Conservation (phyloP, 352 stramenopile genomes). For the Aphanomyces cochlioides region DNA sequence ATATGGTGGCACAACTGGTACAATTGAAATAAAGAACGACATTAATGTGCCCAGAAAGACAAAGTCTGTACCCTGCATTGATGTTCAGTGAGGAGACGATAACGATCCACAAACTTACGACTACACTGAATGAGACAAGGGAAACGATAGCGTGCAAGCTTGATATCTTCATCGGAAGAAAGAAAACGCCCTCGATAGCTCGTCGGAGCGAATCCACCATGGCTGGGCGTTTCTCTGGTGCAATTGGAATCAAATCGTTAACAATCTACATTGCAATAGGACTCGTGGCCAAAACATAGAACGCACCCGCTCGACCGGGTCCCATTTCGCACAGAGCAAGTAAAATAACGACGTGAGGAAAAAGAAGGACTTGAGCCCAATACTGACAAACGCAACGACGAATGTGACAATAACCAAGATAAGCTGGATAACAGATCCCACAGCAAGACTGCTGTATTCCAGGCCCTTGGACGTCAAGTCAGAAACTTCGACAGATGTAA, state of each 20-base stretch:
- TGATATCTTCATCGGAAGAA: slow-evolving; percentile 84
- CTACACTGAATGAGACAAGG: slow-evolving; percentile 78
- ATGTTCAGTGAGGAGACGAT: not conserved
- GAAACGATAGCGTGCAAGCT: slow-evolving; percentile 86
- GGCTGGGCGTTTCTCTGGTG: slow-evolving; percentile 63
- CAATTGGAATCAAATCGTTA: slow-evolving; percentile 68
- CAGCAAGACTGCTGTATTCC: slow-evolving; percentile 76
- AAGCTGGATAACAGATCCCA: slow-evolving; percentile 77
- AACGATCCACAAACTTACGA: slow-evolving; percentile 45
- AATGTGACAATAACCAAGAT: slow-evolving; percentile 72
- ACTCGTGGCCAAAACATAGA: too few relatives aligned
- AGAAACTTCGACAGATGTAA: slow-evolving; percentile 79
- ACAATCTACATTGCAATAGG: slow-evolving; percentile 18
- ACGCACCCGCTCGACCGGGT: slow-evolving; percentile 66
- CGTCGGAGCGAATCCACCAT: slow-evolving; percentile 69
- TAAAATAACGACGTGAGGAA: slow-evolving; percentile 87
- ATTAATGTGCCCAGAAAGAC: slow-evolving; percentile 81
- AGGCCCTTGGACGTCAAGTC: slow-evolving; percentile 83
- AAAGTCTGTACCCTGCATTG: slow-evolving; percentile 72
- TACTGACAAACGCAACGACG: slow-evolving; percentile 79
- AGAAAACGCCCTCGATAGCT: slow-evolving; percentile 84
- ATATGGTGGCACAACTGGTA: slow-evolving; percentile 83
- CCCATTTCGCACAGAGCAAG: slow-evolving; percentile 79
- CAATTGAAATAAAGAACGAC: slow-evolving; percentile 86
- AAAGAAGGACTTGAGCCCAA: slow-evolving; percentile 83